phyloP scores from a whole-genome alignment of 73 alveolate genomes.

The Paramecium octaurelia region DNA sequence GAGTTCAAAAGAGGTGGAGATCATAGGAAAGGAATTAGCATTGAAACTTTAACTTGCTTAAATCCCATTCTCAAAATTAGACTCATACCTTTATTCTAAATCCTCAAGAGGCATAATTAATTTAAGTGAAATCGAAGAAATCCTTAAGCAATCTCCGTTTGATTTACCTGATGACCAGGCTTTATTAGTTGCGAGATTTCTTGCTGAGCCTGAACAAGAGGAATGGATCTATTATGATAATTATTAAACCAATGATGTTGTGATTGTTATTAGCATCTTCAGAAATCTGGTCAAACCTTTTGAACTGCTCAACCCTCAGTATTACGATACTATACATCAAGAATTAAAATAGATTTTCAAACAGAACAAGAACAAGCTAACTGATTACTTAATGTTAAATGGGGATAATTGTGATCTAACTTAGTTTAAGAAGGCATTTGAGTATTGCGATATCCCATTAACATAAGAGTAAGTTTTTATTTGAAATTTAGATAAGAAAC shows the following conservation, averaged over 20 bases:
- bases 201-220: constrained; percentile 31
- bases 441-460: constrained; percentile 11
- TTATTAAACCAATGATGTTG: not conserved
- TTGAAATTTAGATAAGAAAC: not conserved
- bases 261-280: not conserved
- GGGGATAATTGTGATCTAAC: not conserved
- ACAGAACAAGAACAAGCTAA: not conserved
- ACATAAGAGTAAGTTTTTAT: not conserved
- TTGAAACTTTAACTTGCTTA: not conserved
- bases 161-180: not conserved
- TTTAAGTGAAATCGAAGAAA: not conserved
- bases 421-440: constrained; percentile 11
- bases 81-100: not conserved
- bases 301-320: not conserved
- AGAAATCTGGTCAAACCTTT: not conserved
- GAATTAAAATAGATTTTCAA: not conserved
- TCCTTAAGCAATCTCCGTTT: not conserved
- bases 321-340: not conserved
- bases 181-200: not conserved
- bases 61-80: not conserved
- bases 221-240: constrained; percentile 28
- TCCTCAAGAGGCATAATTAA: not conserved
- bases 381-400: not conserved
- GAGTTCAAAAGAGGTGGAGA: not conserved
- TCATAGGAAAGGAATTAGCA: not conserved